Conservation (phyloP, 169 alveolate species). For the Plasmodium gallinaceum region DNA sequence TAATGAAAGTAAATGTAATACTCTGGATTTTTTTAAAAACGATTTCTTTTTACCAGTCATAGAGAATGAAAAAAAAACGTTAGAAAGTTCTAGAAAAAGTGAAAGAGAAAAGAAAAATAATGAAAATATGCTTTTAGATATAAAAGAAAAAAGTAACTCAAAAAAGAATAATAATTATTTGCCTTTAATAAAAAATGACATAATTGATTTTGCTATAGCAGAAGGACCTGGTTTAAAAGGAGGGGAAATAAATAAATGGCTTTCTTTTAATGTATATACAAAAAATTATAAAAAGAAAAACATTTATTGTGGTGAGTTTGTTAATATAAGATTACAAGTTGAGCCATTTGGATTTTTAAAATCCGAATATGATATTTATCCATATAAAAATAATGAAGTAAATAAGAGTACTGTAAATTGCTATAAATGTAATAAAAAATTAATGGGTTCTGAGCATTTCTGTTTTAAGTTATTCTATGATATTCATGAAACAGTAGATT, state of each 20-base stretch:
- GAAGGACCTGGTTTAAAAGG: conserved; percentile 84
- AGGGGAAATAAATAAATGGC: conserved; percentile 85
- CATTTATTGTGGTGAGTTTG: conserved; percentile 35
- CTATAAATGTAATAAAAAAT: conserved; percentile 13
- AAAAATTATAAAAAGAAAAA: conserved; percentile 52
- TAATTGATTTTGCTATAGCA: conserved; percentile 72
- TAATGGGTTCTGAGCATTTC: not conserved
- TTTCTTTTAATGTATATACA: conserved; percentile 80
- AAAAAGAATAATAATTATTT: not conserved
- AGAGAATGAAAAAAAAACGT: not conserved
- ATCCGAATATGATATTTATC: conserved; percentile 28
- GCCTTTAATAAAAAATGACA: conserved; percentile 5
- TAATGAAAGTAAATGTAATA: not conserved
- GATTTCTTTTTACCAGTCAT: conserved; percentile 11
- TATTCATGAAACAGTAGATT: conserved; percentile 37
- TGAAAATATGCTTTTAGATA: not conserved
- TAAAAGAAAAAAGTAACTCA: not conserved
- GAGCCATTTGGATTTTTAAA: conserved; percentile 42
- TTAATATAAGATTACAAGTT: conserved; percentile 53
- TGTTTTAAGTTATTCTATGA: conserved; percentile 42
- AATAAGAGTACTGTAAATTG: conserved; percentile 2
- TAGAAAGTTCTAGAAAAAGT: not conserved
- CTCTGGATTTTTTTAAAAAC: not conserved
- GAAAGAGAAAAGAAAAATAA: not conserved
- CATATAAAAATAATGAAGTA: not conserved